Evolutionary conservation across 2,329 filamentous ascomycete genomes (phyloP), one percentile per base, ranked within the genome.

Genomic region (Pyrenochaeta sp.): DNA sequence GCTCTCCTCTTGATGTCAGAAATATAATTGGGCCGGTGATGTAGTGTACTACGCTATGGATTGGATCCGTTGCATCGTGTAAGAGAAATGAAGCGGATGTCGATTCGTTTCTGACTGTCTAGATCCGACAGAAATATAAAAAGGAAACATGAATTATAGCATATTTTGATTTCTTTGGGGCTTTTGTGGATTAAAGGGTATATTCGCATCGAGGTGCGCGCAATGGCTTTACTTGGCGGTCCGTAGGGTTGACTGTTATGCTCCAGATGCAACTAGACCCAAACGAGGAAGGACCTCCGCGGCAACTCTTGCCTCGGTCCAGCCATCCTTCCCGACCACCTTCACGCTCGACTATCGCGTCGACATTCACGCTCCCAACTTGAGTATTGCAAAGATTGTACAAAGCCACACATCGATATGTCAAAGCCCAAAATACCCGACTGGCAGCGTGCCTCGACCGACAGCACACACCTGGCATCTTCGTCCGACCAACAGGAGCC

Each of bases 361-460:
- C 46, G 27, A 45, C 50, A 34, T 50, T 59, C 46, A 47, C 50
- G 42, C 44, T 27, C 9, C 12, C 15, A 25, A 42, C 36, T 13
- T 39, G 13, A 12, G 13, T 8, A 19, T 19, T 39, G 15, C 36
- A 19, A 19, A 39, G 36, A 5, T 3, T 12, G 42, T 32, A 32
- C 3, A 24, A 39, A n/a, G 42, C 2, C 15, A 27, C 13, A 27
- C 42, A 27, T 39, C 36, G 28, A 28, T 13, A 71, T 71, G 68
- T 64, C 65, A 10, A 50, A 72, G 47, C 64, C 68, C 32, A 56
- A 54, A 10, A 74, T 76, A 56, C 76, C 76, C n/a, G 67, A 69
- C 44, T 78, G 76, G 76, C 76, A 78, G 58, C 73, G 69, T 55
- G 61, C 69, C 28, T 52, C 58, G 12, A 25, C 54, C 47, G 54